A percentile compares a stretch with the other conserved stretches of the same genome.
These are phyloP conservation scores for Cladochytrium replicatum DNA, from an alignment of 192 early-diverging fungal genomes.

Conservation along the genomic window DNA sequence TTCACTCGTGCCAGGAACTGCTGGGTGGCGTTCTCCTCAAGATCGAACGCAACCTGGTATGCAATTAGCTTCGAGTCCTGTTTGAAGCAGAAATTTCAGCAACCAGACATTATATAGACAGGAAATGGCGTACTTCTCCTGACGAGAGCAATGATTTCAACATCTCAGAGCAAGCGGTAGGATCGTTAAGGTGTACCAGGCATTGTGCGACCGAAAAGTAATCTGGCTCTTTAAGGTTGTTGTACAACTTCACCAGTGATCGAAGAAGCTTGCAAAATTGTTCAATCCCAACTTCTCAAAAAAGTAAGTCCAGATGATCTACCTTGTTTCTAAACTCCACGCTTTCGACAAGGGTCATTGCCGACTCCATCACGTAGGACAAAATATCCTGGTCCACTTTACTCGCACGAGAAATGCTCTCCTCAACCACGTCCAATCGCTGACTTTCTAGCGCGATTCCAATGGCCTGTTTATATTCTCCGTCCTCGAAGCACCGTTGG, in stretches of 20 bases:
- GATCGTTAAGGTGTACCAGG: conserved; percentile 82
- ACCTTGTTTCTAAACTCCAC: conserved; percentile 75
- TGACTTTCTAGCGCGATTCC: conserved; percentile 91
- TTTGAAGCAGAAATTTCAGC: conserved; percentile 1
- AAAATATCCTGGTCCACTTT: conserved; percentile 55
- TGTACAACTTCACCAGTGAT: conserved; percentile 65
- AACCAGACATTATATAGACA: not conserved
- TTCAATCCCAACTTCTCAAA: too few relatives aligned
- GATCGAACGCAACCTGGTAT: conserved; percentile 96
- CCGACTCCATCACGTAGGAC: conserved; percentile 73
- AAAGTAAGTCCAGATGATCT: too few relatives aligned
- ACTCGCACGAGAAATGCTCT: conserved; percentile 61
- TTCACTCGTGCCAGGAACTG: conserved; percentile 84
- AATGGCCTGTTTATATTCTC: conserved; percentile 86
- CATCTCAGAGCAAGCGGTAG: conserved; percentile 59
- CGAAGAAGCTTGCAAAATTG: conserved; percentile 44
- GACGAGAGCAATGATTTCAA: conserved; percentile 56
- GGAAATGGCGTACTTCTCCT: conserved; percentile 47
- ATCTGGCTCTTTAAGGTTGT: conserved; percentile 69
- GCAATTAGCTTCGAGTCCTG: conserved; percentile 53
- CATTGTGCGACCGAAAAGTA: conserved; percentile 88
- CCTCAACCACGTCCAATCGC: conserved; percentile 82
- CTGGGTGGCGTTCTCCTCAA: conserved; percentile 94
- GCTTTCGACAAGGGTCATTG: conserved; percentile 76
- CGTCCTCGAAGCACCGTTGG: conserved; percentile 73